Evolutionary conservation across 2,329 filamentous ascomycete genomes (phyloP), one percentile per base, ranked within the genome.

Genomic region (Amesomyces nigricolor): DNA sequence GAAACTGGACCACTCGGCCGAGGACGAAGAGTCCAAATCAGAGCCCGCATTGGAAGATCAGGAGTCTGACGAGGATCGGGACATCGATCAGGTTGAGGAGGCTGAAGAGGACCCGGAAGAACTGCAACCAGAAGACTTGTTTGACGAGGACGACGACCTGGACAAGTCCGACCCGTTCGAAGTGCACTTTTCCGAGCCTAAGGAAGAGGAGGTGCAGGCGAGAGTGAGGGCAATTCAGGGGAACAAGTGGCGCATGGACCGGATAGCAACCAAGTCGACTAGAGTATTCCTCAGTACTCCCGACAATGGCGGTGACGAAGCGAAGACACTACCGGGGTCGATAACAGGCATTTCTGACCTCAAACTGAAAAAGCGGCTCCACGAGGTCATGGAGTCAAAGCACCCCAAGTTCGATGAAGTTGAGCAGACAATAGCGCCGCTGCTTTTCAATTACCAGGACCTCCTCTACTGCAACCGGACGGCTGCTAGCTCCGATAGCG

Each of bases 371-470:
- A 80, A 84, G 59, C 87, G 85, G 64, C 73, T 95, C 26, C 73
- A 74, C 19, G 76, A 81, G 53, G 72, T 76, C 9, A 78, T 82
- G 22, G 68, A 70, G 16, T 77, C 80, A 49, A 75, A 81, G 62
- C 72, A 82, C 45, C 70, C 79, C 3, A 72, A 72, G 3, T 83
- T 95, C 56, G 77, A 82, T 53, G 71, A 76, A 0, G 68, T 85
- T 0, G 84, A 90, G 65, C 80, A 85, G 62, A 75, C 78, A 1
- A 65, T 96, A 38, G 83, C 86, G 2, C 81, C 87, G 0, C 76
- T 87, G 9, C 75, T 96, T 1, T 96, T 95, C 69, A 83, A 84
- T 62, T 96, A 97, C 67, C 81, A 83, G 53, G 92, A 97, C 66
- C 64, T 95, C 1, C 72, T 96, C 1, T 88, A 88, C 65, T 89